Evolutionary conservation across 148 eudicot species (phyloP), one percentile per base, ranked within the genome.

Genomic region (Camellia japonica): DNA sequence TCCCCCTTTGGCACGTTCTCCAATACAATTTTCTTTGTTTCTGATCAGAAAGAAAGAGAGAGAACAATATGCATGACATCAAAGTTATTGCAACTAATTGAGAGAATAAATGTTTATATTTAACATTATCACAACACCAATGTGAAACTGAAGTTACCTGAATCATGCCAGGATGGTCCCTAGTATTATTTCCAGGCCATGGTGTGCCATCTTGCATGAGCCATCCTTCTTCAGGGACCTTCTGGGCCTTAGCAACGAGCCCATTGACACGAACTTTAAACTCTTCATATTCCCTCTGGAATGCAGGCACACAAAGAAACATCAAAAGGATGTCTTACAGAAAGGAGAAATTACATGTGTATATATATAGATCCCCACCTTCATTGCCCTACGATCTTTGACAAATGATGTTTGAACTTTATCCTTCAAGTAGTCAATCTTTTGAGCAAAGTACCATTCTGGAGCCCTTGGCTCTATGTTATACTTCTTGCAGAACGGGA

Each of bases 381-480:
- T 93, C 97, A 93, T 90, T 60, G 97, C 93, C 84, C 97, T 85
- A 11, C 97, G 94, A 49, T 91, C 97, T 85, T 93, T 93, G 59
- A 91, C 94, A 87, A 93, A 93, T 59, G 93, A 88, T 71, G 90
- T 86, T 54, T 93, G 93, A 79, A 89, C 82, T 84, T 88, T 93
- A 78, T 91, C 94, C 77, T 93, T 93, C 76, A 93, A 77, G 80
- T 90, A 93, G 80, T 94, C 98, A 55, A 91, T 80, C 83, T 92
- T 94, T 81, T 89, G 94, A 79, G 88, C 11, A 75, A 92, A 94
- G 80, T 94, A 94, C 88, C 90, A 92, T 80, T 94, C 98, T n/a
- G 98, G 98, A 83, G 96, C 96, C 71, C 98, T 83, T 59, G 98
- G 98, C 83, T 94, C 98, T 74, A 94, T 94, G 80, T 74, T 83